phyloP scores from a whole-genome alignment of 2,329 filamentous ascomycete genomes.

The Paecilomyces niveus region DNA sequence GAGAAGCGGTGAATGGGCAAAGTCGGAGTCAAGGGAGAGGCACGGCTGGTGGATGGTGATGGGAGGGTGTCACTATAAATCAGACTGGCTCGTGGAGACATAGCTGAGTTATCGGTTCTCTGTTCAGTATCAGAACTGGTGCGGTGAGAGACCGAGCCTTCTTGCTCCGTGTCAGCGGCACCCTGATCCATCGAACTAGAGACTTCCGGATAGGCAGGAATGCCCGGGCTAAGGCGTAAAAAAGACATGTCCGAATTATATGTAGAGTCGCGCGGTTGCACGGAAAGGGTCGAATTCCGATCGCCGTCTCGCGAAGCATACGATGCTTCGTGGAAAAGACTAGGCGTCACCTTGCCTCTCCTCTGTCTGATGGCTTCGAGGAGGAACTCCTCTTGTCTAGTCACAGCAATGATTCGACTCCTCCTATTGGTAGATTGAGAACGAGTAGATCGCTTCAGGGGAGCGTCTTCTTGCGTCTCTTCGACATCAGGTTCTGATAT shows the following conservation, averaged over 20 bases:
- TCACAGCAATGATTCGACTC: constrained; percentile 46
- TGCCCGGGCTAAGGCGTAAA: constrained; percentile 29
- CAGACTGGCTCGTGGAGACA: constrained; percentile 26
- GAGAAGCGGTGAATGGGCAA: constrained; percentile 33
- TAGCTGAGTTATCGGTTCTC: constrained; percentile 22
- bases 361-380: constrained; percentile 45
- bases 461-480: not conserved
- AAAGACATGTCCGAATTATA: constrained; percentile 33
- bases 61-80: constrained; percentile 32
- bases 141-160: constrained; percentile 18
- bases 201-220: constrained; percentile 16
- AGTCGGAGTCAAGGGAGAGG: constrained; percentile 34
- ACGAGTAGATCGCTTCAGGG: constrained; percentile 9
- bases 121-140: constrained; percentile 28
- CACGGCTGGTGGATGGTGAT: constrained; percentile 27
- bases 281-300: constrained; percentile 22
- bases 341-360: constrained; percentile 40
- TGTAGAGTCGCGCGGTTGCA: constrained; percentile 25
- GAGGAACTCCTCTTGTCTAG: constrained; percentile 46
- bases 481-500: constrained; percentile 23
- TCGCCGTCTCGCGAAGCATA: constrained; percentile 15
- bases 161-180: constrained; percentile 20
- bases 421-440: constrained; percentile 26
- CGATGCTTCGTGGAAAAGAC: constrained; percentile 24
- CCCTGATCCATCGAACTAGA: constrained; percentile 16